Conservation (phyloP, 495 filamentous ascomycete genomes). For the Jackrogersella minutella region DNA sequence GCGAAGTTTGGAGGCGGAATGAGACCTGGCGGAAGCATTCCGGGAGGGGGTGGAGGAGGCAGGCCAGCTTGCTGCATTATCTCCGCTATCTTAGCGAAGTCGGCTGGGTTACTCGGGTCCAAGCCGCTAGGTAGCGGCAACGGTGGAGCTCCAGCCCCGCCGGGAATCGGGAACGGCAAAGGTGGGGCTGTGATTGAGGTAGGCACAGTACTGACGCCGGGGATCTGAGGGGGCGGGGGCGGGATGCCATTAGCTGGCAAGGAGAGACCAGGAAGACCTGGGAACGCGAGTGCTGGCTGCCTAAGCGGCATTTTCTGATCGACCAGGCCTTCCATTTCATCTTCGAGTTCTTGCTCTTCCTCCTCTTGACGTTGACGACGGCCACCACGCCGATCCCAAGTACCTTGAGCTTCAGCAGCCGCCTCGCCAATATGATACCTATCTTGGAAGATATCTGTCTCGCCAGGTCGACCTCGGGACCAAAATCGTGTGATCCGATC, state of each 20-base stretch:
- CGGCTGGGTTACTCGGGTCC: constrained; percentile 67
- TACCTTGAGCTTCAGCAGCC: constrained; percentile 90
- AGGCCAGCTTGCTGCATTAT: constrained; percentile 66
- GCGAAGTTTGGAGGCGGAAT: constrained; percentile 62
- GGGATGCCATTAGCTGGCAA: constrained; percentile 47
- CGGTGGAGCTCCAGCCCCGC: constrained; percentile 58
- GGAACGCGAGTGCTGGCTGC: constrained; percentile 51
- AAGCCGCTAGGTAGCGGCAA: constrained; percentile 56
- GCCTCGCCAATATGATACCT: constrained; percentile 94
- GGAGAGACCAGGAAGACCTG: constrained; percentile 59
- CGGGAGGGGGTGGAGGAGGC: constrained; percentile 57
- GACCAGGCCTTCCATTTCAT: constrained; percentile 90
- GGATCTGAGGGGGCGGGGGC: constrained; percentile 48
- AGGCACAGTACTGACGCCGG: constrained; percentile 58
- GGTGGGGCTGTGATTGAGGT: constrained; percentile 43
- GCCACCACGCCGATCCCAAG: constrained; percentile 83
- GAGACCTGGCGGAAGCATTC: constrained; percentile 54
- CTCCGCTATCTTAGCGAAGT: constrained; percentile 72
- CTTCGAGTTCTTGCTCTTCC: constrained; percentile 90
- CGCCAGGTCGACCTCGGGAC: constrained; percentile 87
- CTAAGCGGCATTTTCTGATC: constrained; percentile 84
- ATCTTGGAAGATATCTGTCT: constrained; percentile 82
- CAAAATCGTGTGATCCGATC: constrained; percentile 97
- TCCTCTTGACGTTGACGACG: constrained; percentile 85
- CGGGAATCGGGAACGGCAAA: constrained; percentile 51